Conservation (phyloP, 805 yeast genomes). For the Suhomyces sp. region DNA sequence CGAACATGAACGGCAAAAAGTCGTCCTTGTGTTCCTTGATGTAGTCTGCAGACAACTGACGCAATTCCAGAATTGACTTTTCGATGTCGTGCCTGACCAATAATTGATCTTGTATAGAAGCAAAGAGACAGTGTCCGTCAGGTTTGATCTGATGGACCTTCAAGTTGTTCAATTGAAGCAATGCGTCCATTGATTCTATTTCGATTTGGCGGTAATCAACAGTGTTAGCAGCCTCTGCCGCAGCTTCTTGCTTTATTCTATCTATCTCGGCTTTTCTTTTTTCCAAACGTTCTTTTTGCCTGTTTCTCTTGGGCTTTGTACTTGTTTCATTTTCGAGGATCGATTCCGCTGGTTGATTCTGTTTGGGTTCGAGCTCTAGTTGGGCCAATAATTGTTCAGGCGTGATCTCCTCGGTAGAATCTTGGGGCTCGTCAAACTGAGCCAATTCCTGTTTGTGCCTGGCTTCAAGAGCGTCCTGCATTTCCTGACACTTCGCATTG, state of each 20-base stretch:
- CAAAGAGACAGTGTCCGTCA: conserved; percentile 93
- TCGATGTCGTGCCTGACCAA: conserved; percentile 43
- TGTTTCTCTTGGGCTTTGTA: conserved; percentile 50
- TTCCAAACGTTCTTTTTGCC: conserved; percentile 82
- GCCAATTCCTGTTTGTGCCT: conserved; percentile 55
- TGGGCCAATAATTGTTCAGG: conserved; percentile 70
- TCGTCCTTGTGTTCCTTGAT: conserved; percentile 64
- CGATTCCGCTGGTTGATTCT: neutral
- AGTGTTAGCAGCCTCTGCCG: conserved; percentile 58
- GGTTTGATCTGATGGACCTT: conserved; percentile 70
- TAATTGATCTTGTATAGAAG: conserved; percentile 80
- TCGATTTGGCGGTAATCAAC: conserved; percentile 75
- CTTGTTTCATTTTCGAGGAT: neutral
- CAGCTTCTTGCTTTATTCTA: conserved; percentile 62
- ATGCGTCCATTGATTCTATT: conserved; percentile 55
- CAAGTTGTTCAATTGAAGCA: conserved; percentile 51
- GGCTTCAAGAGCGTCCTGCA: conserved; percentile 54
- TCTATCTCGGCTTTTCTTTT: conserved; percentile 69
- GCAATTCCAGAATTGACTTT: conserved; percentile 48
- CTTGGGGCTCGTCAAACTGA: conserved; percentile 12
- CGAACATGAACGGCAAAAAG: conserved; percentile 78
- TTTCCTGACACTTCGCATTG: conserved; percentile 50
- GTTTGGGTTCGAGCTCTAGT: conserved; percentile 19
- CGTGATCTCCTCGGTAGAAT: conserved; percentile 46
- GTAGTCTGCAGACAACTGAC: conserved; percentile 63